phyloP scores from a whole-genome alignment of 768 basidiomycete genomes.

The Auricularia cornea region DNA sequence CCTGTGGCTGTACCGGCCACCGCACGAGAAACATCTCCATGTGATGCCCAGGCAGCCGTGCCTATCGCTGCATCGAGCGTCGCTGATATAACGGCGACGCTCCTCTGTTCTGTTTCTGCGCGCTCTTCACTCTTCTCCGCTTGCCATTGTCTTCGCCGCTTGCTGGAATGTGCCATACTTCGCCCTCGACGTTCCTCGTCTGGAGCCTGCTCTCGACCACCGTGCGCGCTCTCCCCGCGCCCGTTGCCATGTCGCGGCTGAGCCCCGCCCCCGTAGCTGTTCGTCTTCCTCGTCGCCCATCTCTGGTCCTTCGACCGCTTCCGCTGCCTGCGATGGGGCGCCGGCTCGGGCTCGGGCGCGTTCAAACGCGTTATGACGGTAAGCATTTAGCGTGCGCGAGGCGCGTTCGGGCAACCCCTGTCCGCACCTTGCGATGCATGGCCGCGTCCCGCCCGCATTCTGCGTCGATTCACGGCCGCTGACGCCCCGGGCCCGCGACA shows the following conservation, averaged over 20 bases:
- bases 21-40: too few species aligned
- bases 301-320: conserved; percentile 77
- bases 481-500: conserved; percentile 18
- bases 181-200: conserved; percentile 51
- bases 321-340: conserved; percentile 70
- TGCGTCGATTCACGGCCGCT: background rate
- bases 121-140: background rate
- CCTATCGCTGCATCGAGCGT: too few species aligned
- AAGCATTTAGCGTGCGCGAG: conserved; percentile 15
- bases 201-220: conserved; percentile 49
- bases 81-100: too few species aligned
- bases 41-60: too few species aligned
- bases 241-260: background rate
- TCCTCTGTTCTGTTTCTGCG: too few species aligned
- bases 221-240: conserved; percentile 29
- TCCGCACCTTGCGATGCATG: background rate
- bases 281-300: conserved; percentile 58
- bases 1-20: too few species aligned
- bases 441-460: too few species aligned
- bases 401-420: background rate
- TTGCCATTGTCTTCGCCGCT: background rate
- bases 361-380: conserved; percentile 87
- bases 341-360: conserved; percentile 55
- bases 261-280: conserved; percentile 33
- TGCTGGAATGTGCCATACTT: conserved; percentile 50